Base-by-base conservation (phyloP, 257 asterid genomes). In the Petrea volubilis region DNA sequence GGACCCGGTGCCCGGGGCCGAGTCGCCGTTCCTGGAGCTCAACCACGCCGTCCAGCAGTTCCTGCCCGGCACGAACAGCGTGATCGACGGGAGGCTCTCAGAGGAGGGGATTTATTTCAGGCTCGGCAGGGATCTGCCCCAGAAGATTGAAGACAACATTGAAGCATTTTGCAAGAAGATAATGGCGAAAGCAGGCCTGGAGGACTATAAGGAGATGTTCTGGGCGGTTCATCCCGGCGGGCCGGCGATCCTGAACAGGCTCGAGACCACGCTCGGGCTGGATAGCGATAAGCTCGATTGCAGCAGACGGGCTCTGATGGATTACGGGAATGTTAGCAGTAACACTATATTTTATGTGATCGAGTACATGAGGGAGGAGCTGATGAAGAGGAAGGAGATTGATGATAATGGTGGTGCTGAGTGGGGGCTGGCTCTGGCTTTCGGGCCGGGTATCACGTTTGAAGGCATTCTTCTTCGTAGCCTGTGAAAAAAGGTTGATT, bases 201-300 rank as follows among this genome's bases (percentile, higher is more conserved):
- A 15, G 60, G 83, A 67, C 0, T 87, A 73, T 23, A 89, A 91
- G 28, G 90, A 89, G 15, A 6, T 93, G 81, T 93, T 93, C 47
- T 93, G 98, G 98, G 98, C 96, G 31, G 98, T 93, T 15, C 98
- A 93, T 31, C 98, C 97, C 0, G 97, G 96, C 0, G 97, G 98
- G 9, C 98, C 97, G 43, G 97, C 97, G 14, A 91, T 93, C 15
- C 78, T 93, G 69, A 88, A 89, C 92, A 73, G 92, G 62, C 28
- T 93, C 72, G 97, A 93, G 74, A 86, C 46, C 7, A 81, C 40
- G 5, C 83, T 93, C 3, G 82, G 84, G 12, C 58, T 93, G 79
- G 78, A 55, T 5, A 27, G 23, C 0, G 78, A 56, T 73, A 91
- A 91, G 56, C 73, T 93, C 84, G 88, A 85, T 2, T 89, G 96